Percentiles rank a stretch among this genome's conserved stretches.
phyloP scores from a whole-genome alignment of 306 rosid genomes.

The Nissolia schottii region DNA sequence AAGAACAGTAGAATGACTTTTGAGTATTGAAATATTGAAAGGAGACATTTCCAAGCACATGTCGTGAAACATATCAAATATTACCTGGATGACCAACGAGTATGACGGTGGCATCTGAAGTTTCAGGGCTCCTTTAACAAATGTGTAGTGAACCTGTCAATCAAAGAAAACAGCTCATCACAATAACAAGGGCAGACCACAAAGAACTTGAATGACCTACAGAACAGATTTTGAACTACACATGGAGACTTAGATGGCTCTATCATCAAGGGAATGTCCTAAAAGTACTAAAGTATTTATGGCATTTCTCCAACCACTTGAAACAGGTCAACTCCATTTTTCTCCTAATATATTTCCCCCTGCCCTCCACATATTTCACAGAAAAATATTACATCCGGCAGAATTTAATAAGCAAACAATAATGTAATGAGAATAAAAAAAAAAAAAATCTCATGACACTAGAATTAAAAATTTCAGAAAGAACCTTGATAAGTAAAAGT shows the following conservation, averaged over 20 bases:
- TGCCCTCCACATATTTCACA: neutral
- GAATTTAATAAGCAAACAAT: neutral
- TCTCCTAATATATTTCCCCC: neutral
- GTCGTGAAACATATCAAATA: neutral
- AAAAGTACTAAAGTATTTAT: neutral
- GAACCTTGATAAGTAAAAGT: neutral
- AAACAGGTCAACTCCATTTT: neutral
- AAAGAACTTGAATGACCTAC: neutral
- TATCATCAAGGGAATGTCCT: neutral
- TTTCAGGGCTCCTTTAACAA: constrained; percentile 62
- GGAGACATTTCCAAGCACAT: neutral
- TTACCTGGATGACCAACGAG: constrained; percentile 88
- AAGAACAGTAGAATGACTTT: neutral
- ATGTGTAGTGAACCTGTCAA: constrained; percentile 74
- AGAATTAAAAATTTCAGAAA: constrained; percentile 5
- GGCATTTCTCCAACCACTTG: constrained; percentile 5
- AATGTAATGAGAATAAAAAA: neutral
- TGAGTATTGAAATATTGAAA: too few relatives aligned
- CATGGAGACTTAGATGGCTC: neutral
- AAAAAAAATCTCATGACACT: neutral
- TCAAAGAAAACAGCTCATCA: neutral
- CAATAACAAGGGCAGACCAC: neutral
- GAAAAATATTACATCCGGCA: neutral
- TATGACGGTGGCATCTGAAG: constrained; percentile 78
- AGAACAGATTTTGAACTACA: neutral